phyloP scores from a whole-genome alignment of 1,284 basidiomycete species.

The Phaffia rhodozyma region DNA sequence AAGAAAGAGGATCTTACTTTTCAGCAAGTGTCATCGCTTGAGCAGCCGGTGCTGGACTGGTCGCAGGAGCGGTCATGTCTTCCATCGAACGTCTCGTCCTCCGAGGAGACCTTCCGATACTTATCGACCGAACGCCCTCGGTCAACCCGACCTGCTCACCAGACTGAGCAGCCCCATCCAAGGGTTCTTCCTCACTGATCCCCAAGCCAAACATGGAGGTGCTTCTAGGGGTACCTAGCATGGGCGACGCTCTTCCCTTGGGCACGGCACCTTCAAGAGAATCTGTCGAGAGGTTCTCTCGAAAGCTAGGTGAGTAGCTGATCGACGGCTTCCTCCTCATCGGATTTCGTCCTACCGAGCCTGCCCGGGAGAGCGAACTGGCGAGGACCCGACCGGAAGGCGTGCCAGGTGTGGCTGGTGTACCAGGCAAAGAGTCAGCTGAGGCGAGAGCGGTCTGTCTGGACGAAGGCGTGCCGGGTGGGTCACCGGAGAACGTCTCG shows the following conservation, averaged over 20 bases:
- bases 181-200: not conserved
- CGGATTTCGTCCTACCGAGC: not conserved
- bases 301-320: not conserved
- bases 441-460: too few species aligned
- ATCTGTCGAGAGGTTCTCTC: not conserved
- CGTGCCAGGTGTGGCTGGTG: too few species aligned
- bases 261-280: not conserved
- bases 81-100: not conserved
- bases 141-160: not conserved
- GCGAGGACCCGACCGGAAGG: too few species aligned
- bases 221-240: too few species aligned
- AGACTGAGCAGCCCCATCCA: not conserved
- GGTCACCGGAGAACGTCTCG: too few species aligned
- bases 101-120: not conserved
- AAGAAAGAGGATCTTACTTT: not conserved
- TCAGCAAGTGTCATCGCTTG: constrained; percentile 1
- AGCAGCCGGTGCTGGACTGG: not conserved
- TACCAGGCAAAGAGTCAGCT: too few species aligned
- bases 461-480: too few species aligned
- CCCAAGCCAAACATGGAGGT: not conserved
- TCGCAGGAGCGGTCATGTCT: not conserved
- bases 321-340: not conserved
- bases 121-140: not conserved
- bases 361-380: not conserved
- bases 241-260: not conserved